A percentile compares a stretch with the other conserved stretches of the same genome.
Evolutionary conservation across 2,329 filamentous ascomycete genomes (phyloP).

Genomic region (Huntiella abstrusa): DNA sequence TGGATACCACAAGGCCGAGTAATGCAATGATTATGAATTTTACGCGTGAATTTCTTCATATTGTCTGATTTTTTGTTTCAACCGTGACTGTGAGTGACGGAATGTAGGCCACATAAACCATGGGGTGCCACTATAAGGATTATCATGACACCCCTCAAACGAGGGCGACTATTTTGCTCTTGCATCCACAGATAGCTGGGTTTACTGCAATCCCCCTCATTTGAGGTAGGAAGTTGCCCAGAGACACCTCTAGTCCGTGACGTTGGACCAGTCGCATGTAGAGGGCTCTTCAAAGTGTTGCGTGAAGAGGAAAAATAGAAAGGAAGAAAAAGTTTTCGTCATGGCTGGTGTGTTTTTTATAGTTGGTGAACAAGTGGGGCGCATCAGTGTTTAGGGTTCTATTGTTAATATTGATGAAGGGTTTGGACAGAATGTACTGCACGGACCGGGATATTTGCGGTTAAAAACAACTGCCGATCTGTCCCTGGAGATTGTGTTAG

Average conservation of each 20-base stretch:
- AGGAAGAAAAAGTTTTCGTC: conserved; percentile 10
- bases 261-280: neutral
- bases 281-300: conserved; percentile 16
- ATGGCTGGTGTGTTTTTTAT: conserved; percentile 5
- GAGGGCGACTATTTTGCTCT: conserved; percentile 21
- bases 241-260: conserved; percentile 7
- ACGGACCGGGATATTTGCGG: too few species aligned
- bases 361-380: neutral
- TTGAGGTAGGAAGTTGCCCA: conserved; percentile 7
- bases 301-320: conserved; percentile 16
- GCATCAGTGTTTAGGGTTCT: neutral
- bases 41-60: neutral
- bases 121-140: conserved; percentile 23
- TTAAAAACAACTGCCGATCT: neutral
- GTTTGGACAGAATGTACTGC: too few species aligned
- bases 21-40: neutral
- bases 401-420: neutral
- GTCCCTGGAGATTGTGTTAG: neutral
- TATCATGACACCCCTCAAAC: conserved; percentile 26
- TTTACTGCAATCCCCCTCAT: conserved; percentile 5
- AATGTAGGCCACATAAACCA: conserved; percentile 26
- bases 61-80: too few species aligned
- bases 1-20: conserved; percentile 47
- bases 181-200: conserved; percentile 15
- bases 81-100: too few species aligned